Evolutionary conservation across 2,329 filamentous ascomycete genomes (phyloP).

Genomic region (Aschersonia sp.): DNA sequence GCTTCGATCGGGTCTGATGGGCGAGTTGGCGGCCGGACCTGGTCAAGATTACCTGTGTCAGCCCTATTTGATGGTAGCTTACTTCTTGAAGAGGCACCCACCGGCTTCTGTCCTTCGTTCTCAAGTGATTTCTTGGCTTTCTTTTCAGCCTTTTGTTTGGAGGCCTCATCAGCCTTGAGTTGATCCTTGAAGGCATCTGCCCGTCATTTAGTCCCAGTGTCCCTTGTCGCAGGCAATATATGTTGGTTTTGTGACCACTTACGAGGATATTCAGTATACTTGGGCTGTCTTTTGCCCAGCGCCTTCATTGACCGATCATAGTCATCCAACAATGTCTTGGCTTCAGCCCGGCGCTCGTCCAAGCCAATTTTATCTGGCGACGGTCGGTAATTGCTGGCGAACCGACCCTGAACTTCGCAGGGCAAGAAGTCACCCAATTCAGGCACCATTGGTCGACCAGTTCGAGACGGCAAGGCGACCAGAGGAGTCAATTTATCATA

Average conservation of each 20-base stretch:
- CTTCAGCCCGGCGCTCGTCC: conserved; percentile 26
- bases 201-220: not conserved
- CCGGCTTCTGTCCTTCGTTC: conserved; percentile 23
- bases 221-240: not conserved
- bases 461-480: conserved; percentile 24
- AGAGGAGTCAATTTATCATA: conserved; percentile 29
- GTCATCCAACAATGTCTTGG: conserved; percentile 22
- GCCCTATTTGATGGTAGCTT: not conserved
- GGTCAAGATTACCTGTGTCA: not conserved
- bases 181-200: conserved; percentile 29
- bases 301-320: conserved; percentile 26
- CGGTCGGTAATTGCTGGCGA: conserved; percentile 25
- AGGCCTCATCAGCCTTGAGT: conserved; percentile 28
- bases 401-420: conserved; percentile 28
- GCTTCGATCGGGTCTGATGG: conserved; percentile 31
- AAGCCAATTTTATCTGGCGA: conserved; percentile 22
- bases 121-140: conserved; percentile 28
- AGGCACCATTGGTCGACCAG: conserved; percentile 22
- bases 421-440: conserved; percentile 24
- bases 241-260: conserved; percentile 5
- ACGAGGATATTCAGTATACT: conserved; percentile 31
- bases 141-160: conserved; percentile 29
- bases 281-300: conserved; percentile 27
- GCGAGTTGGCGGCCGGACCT: conserved; percentile 26
- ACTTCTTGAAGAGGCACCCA: conserved; percentile 10